Percentiles rank a stretch among this genome's conserved stretches.
These are phyloP conservation scores for Senna tora DNA, from an alignment of 306 rosid genomes.

Conservation along the genomic window DNA sequence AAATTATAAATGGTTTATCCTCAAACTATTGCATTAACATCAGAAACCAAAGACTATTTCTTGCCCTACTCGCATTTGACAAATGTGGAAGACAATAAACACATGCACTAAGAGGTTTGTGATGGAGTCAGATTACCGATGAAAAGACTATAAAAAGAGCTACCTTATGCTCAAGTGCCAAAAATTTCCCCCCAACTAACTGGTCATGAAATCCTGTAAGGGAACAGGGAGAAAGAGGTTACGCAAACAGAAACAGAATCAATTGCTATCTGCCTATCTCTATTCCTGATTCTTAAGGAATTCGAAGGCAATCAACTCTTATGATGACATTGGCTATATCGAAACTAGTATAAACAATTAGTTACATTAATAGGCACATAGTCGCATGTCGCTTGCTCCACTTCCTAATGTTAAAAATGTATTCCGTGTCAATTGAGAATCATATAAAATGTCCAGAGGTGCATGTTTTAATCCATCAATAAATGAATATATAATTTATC, in stretches of 20 bases:
- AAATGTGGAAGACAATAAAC: not conserved
- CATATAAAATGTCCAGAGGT: constrained; percentile 11
- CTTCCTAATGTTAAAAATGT: not conserved
- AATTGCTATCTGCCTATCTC: constrained; percentile 9
- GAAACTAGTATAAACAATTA: not conserved
- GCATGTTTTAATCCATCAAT: constrained; percentile 30
- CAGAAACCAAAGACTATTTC: not conserved
- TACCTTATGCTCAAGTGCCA: constrained; percentile 15
- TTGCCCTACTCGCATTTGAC: not conserved
- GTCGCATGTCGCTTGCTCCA: constrained; percentile 1
- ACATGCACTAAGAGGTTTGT: not conserved
- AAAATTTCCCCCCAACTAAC: not conserved
- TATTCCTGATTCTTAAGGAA: constrained; percentile 14
- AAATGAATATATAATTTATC: not conserved
- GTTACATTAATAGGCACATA: constrained; percentile 11
- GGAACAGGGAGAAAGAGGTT: constrained; percentile 1
- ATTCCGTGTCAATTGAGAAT: constrained; percentile 5
- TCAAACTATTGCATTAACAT: not conserved
- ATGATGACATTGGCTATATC: not conserved
- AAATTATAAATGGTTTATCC: not conserved
- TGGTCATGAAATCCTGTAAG: constrained; percentile 6
- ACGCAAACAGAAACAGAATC: constrained; percentile 2
- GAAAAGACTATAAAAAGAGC: constrained; percentile 3
- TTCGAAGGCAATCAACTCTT: constrained; percentile 18
- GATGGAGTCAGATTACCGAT: not conserved